Evolutionary conservation across 345 rosid species (phyloP), one percentile per base, ranked within the genome.

Genomic region (Hibiscus mutabilis): DNA sequence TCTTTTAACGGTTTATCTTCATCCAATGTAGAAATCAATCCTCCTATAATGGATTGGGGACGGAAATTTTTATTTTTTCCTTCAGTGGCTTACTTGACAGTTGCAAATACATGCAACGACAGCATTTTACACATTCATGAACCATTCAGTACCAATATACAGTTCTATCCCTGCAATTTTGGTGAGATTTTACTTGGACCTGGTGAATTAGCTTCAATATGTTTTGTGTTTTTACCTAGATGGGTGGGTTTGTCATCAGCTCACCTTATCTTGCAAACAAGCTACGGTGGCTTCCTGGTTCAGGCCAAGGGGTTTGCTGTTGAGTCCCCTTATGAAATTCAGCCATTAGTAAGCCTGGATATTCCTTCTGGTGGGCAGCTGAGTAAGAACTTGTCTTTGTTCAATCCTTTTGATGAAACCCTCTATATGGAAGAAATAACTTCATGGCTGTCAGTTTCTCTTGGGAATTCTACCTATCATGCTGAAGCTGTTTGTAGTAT

Each of bases 151-250:
- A 81, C 89, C 69, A 81, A 82, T 68, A 12, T 60, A 61, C 91
- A 85, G 84, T 88, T 90, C 78, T 86, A 83, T 76, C 80, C 89
- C 16, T 90, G 90, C 80, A 86, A 90, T 70, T 82, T 76, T 78
- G 83, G 86, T 46, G 86, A 86, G 44, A 70, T 84, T 72, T 69
- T 73, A 65, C 73, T 87, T 46, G 82, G 79, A 73, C 91, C 91
- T 40, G 89, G 88, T 62, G 89, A 90, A 81, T 77, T 58, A 60
- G 84, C 84, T 58, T 84, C 91, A 60, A 59, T 87, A 53, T 87
- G 96, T 80, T 87, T 87, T 64, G 82, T 87, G 37, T 89, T 84
- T 81, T 82, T 84, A 73, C 96, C 90, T 61, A 87, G 80, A 69
- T 82, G 78, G 79, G 16, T 79, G 75, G 96, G 96, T 71, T 80